Conservation (phyloP, 805 yeast genomes). For the Teunomyces atbi region DNA sequence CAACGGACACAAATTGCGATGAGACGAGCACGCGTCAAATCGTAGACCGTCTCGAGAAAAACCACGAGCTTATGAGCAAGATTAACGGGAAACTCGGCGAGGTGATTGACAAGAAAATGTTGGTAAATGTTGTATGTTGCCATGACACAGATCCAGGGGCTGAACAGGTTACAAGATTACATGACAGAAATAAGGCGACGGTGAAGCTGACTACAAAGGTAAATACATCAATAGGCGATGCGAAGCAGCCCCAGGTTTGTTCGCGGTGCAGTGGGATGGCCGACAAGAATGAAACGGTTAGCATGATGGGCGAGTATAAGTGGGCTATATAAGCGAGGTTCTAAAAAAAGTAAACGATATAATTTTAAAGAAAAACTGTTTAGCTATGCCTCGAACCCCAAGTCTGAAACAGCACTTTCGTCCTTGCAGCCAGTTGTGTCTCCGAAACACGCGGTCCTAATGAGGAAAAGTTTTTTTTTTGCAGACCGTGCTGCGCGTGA, state of each 20-base stretch:
- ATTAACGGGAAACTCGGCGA: background rate
- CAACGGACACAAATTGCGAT: background rate
- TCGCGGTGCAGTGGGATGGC: background rate
- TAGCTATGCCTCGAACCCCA: background rate
- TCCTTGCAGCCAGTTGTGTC: background rate
- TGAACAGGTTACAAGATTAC: background rate
- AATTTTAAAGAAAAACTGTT: background rate
- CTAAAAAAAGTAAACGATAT: background rate
- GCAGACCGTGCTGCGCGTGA: background rate
- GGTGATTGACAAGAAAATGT: background rate
- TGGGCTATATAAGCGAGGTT: slow-evolving; percentile 20
- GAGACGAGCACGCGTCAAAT: slow-evolving; percentile 1
- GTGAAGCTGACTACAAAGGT: background rate
- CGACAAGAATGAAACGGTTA: slow-evolving; percentile 14
- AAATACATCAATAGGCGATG: background rate
- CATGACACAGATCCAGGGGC: background rate
- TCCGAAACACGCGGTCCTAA: background rate
- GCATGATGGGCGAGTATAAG: slow-evolving; percentile 31
- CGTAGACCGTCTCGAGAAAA: background rate
- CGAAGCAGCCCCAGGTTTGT: background rate
- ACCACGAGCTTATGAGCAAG: background rate
- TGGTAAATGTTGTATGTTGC: background rate
- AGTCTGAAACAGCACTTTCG: background rate
- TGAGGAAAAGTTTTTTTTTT: background rate
- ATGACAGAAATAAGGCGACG: background rate